Evolutionary conservation across 345 rosid genomes (phyloP).

Genomic region (Eucalyptus albens): DNA sequence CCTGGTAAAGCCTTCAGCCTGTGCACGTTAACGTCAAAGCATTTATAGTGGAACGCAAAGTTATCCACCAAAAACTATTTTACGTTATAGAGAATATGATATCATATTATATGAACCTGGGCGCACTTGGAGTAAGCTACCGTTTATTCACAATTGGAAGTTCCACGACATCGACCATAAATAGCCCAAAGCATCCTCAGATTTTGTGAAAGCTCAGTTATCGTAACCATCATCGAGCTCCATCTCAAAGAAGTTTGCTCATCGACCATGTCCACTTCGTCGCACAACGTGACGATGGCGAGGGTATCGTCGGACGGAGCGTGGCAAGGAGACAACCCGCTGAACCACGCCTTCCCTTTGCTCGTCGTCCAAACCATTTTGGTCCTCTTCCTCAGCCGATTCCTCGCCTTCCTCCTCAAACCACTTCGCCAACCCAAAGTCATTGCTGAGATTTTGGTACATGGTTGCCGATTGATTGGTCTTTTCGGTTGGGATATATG

Average conservation of each 20-base stretch:
- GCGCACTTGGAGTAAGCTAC: background rate
- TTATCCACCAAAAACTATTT: background rate
- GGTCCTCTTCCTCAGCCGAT: constrained; percentile 49
- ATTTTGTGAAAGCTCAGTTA: background rate
- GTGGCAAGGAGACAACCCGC: constrained; percentile 92
- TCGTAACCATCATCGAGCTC: background rate
- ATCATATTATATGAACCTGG: background rate
- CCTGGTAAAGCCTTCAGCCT: background rate
- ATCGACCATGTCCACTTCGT: background rate
- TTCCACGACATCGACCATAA: background rate
- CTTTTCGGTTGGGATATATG: background rate
- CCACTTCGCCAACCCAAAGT: constrained; percentile 94
- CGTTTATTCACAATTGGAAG: background rate
- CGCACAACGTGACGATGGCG: background rate
- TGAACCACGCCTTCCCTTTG: constrained; percentile 69
- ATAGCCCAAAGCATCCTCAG: background rate
- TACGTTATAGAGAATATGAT: background rate
- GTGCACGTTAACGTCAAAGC: background rate
- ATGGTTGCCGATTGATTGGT: background rate
- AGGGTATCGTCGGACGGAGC: constrained; percentile 63
- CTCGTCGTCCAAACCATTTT: constrained; percentile 59
- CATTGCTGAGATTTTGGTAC: constrained; percentile 81
- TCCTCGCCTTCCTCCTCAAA: constrained; percentile 64
- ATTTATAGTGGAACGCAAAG: background rate
- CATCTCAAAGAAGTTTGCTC: background rate